Conservation (phyloP, 495 filamentous ascomycete genomes). For the Podospora pseudocomata region DNA sequence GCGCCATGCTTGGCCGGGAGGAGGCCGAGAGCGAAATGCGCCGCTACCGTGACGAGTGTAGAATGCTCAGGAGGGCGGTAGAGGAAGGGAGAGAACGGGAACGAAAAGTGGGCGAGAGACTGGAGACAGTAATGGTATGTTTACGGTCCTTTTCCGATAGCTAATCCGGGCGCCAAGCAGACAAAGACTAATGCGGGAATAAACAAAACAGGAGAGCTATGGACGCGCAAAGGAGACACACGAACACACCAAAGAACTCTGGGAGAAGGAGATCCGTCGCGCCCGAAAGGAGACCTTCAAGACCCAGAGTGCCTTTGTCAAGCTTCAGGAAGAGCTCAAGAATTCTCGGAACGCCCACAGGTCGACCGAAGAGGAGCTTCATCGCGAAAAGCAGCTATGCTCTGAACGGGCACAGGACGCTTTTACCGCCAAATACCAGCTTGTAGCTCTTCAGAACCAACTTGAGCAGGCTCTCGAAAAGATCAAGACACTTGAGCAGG, state of each 20-base stretch:
- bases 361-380: constrained; percentile 50
- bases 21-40: constrained; percentile 71
- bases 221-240: constrained; percentile 71
- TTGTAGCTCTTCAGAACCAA: constrained; percentile 72
- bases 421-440: constrained; percentile 67
- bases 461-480: constrained; percentile 60
- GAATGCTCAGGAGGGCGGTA: constrained; percentile 50
- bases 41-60: constrained; percentile 56
- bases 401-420: constrained; percentile 66
- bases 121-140: constrained; percentile 71
- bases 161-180: neutral
- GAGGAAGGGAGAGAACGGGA: constrained; percentile 73
- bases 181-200: neutral
- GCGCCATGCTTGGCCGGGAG: constrained; percentile 79
- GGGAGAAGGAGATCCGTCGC: constrained; percentile 80
- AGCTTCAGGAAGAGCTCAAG: constrained; percentile 80
- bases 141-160: neutral
- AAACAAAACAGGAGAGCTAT: constrained; percentile 61
- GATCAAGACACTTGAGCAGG: constrained; percentile 63
- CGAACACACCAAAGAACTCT: constrained; percentile 65
- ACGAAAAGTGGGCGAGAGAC: constrained; percentile 67
- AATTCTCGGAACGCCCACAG: constrained; percentile 52
- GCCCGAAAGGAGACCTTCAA: constrained; percentile 85
- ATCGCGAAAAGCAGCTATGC: constrained; percentile 47
- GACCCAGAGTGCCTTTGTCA: constrained; percentile 68